phyloP scores from a whole-genome alignment of 192 early-diverging fungal species.

The Coemansia sp. region DNA sequence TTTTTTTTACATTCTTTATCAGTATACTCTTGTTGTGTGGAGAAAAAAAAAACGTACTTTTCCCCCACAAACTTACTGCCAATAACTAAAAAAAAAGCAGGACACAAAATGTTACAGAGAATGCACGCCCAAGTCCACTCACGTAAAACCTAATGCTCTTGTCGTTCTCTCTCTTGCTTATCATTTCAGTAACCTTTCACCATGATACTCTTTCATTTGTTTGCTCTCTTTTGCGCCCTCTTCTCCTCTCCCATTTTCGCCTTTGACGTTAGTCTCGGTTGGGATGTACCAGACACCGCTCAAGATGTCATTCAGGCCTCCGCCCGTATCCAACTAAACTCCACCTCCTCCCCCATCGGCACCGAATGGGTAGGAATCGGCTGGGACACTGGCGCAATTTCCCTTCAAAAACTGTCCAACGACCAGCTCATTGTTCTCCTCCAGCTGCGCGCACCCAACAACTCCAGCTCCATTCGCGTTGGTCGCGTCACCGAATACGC shows the following conservation, averaged over 20 bases:
- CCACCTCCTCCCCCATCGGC: conserved; percentile 32
- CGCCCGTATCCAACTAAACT: conserved; percentile 33
- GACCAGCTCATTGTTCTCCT: conserved; percentile 32
- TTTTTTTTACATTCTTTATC: background rate
- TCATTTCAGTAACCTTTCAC: no score
- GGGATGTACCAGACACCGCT: conserved; percentile 42
- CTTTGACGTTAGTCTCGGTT: conserved; percentile 38
- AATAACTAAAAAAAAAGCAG: no score
- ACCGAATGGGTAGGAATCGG: conserved; percentile 52
- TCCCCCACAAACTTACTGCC: no score
- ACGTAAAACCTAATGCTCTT: no score
- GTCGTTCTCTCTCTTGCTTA: no score
- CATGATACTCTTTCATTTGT: background rate
- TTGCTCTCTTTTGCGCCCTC: background rate
- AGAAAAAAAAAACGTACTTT: no score
- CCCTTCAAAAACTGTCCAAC: conserved; percentile 34
- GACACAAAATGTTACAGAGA: no score
- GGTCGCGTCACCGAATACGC: conserved; percentile 43
- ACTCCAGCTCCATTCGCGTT: conserved; percentile 29
- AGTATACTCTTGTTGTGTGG: no score
- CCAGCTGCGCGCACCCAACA: conserved; percentile 32
- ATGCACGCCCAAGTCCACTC: no score
- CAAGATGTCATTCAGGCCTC: conserved; percentile 41
- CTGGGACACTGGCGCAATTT: conserved; percentile 39
- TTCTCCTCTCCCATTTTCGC: background rate